Evolutionary conservation across 805 yeast species (phyloP), one percentile per base, ranked within the genome.

Genomic region (Candida montana): DNA sequence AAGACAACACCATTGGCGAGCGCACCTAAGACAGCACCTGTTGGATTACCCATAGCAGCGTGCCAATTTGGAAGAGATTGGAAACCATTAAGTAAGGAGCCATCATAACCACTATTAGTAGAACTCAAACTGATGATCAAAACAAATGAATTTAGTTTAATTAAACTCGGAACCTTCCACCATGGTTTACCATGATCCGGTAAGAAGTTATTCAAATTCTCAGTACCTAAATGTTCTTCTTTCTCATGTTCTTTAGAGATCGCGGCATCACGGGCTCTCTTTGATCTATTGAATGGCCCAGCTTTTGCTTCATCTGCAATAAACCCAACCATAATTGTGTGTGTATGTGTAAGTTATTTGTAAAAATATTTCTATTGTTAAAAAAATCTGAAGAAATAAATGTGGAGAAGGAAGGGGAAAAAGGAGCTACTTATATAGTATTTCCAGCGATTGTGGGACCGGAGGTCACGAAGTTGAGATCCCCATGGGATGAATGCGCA

Each of bases 51-150:
- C 56, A 74, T 64, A 32, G 59, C 59, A 5, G 51, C 39, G 18
- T 51, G 49, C 75, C 77, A 75, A 17, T 48, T 41, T 2, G 45
- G 35, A 42, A 71, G 55, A 7, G 72, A 57, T 46, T 75, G 79
- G 42, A 74, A 59, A 29, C 74, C 75, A 49, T 74, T 74, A 51
- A 74, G 55, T 68, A 74, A 62, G 15, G 71, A 65, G 40, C 71
- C 72, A 58, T 71, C 75, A 45, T 61, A 71, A 40, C 75, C 75
- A 40, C 55, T 65, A 48, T 68, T 70, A 33, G 75, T 66, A 4
- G 78, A 66, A 27, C 73, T 62, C 32, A 74, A 51, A 18, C 76
- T 65, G 43, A 67, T 62, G 15, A 69, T 51, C 29, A 71, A 58
- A 32, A 74, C 53, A 7, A 62, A 54, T 32, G 59, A 49, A 37